These are phyloP conservation scores for Leavenworthia alabamica DNA, from an alignment of 345 rosid species.

Conservation along the genomic window DNA sequence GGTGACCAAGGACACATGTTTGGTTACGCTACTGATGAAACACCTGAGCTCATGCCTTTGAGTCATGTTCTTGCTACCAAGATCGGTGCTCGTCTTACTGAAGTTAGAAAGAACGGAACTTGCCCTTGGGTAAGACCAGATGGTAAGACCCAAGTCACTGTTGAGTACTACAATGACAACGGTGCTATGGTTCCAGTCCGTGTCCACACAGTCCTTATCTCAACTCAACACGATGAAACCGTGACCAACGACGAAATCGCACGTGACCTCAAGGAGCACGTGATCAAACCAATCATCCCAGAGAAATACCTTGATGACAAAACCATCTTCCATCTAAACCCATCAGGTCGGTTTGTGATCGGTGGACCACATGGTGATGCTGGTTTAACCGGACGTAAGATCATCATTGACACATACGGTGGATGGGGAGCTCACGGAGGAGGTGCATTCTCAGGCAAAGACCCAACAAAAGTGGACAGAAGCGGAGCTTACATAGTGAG, in stretches of 20 bases:
- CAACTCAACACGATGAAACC: constrained; percentile 37
- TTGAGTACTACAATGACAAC: constrained; percentile 34
- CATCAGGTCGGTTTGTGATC: constrained; percentile 36
- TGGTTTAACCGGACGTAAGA: constrained; percentile 39
- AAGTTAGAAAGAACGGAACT: constrained; percentile 36
- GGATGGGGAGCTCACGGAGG: constrained; percentile 41
- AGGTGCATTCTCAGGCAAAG: constrained; percentile 36
- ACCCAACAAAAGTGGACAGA: constrained; percentile 36
- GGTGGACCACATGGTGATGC: constrained; percentile 40
- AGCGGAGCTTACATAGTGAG: constrained; percentile 36
- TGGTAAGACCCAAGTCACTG: constrained; percentile 37
- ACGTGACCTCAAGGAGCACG: constrained; percentile 35
- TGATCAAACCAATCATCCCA: constrained; percentile 34
- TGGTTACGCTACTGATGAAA: constrained; percentile 34
- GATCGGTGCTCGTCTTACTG: constrained; percentile 34
- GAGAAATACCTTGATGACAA: constrained; percentile 36
- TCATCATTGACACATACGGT: constrained; percentile 36
- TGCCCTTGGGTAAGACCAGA: constrained; percentile 37
- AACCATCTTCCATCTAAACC: constrained; percentile 39
- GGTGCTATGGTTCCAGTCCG: constrained; percentile 37
- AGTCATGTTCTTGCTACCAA: constrained; percentile 36
- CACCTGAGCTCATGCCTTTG: constrained; percentile 37
- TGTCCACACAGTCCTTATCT: constrained; percentile 35
- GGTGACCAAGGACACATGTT: constrained; percentile 38
- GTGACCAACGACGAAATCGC: constrained; percentile 41